These are phyloP conservation scores for Coemansia reversa DNA, from an alignment of 192 early-diverging fungal species.

Conservation along the genomic window DNA sequence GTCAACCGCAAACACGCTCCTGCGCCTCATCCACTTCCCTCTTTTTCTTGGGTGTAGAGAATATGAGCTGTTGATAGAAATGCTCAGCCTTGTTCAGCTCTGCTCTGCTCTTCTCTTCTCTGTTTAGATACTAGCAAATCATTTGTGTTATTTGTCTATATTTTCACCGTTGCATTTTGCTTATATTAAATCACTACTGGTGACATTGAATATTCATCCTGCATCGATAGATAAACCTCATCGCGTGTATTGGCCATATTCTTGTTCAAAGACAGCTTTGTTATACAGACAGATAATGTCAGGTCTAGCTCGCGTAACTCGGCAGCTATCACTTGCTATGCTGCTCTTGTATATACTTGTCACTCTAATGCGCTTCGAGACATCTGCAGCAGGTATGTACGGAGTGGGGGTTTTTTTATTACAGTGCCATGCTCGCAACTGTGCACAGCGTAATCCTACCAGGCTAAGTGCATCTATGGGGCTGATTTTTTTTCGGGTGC, in stretches of 20 bases:
- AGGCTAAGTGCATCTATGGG: neutral
- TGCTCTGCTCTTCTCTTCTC: slow-evolving; percentile 7
- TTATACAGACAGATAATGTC: neutral
- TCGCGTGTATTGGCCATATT: neutral
- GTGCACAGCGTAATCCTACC: neutral
- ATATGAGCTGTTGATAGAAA: neutral
- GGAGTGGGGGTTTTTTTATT: neutral
- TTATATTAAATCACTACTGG: neutral
- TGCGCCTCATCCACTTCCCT: neutral
- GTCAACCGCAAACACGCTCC: slow-evolving; percentile 25
- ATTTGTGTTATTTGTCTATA: slow-evolving; percentile 6
- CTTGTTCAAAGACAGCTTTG: neutral
- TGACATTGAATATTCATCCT: neutral
- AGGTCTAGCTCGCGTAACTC: neutral
- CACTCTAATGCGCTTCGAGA: neutral
- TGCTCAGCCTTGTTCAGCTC: slow-evolving; percentile 1
- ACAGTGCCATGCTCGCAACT: neutral
- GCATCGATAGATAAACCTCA: neutral
- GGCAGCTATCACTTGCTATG: slow-evolving; percentile 2
- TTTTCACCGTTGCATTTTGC: slow-evolving; percentile 2
- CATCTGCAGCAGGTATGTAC: neutral
- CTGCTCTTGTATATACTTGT: slow-evolving; percentile 1
- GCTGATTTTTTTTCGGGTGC: neutral
- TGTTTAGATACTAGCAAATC: neutral
- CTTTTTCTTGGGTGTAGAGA: neutral